A percentile compares a stretch with the other conserved stretches of the same genome.
These are phyloP conservation scores for Xylariomycetidae sp. DNA, from an alignment of 2,329 filamentous ascomycete species.

Conservation along the genomic window DNA sequence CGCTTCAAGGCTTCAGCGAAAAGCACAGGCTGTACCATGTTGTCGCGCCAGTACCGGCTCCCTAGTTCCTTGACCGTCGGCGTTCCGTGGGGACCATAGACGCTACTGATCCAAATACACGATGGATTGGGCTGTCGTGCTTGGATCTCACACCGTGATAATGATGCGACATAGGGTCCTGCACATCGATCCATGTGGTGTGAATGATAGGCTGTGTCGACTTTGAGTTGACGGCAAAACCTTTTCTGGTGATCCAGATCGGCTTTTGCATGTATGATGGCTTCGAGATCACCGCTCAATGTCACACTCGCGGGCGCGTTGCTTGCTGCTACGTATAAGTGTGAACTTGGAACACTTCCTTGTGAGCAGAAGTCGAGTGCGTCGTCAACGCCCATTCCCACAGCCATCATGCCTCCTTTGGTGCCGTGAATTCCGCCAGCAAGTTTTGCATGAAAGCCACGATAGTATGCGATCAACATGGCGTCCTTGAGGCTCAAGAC, in stretches of 20 bases:
- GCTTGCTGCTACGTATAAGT: constrained; percentile 6
- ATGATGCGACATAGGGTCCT: constrained; percentile 15
- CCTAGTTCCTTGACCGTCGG: too few relatives aligned
- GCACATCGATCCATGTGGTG: constrained; percentile 24
- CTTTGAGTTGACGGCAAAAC: constrained; percentile 16
- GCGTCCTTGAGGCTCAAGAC: constrained; percentile 24
- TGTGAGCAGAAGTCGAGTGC: background rate
- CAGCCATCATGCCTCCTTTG: constrained; percentile 32
- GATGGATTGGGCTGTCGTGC: background rate
- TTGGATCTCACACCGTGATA: constrained; percentile 12
- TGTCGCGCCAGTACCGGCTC: constrained; percentile 41
- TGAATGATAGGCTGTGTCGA: constrained; percentile 23
- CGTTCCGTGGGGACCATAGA: constrained; percentile 2
- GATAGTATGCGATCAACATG: constrained; percentile 30
- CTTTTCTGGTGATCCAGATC: constrained; percentile 8
- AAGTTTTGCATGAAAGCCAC: constrained; percentile 22
- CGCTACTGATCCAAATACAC: background rate
- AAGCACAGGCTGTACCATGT: constrained; percentile 36
- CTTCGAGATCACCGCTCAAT: constrained; percentile 15
- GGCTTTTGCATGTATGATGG: constrained; percentile 8
- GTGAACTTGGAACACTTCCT: too few relatives aligned
- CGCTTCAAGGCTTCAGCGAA: constrained; percentile 35
- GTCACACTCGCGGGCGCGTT: constrained; percentile 20
- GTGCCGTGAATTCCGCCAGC: constrained; percentile 9
- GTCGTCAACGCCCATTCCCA: constrained; percentile 3